Percentiles rank a stretch among this genome's conserved stretches.
Conservation (phyloP, 768 basidiomycete genomes). For the Pleurotus tuber-regium region DNA sequence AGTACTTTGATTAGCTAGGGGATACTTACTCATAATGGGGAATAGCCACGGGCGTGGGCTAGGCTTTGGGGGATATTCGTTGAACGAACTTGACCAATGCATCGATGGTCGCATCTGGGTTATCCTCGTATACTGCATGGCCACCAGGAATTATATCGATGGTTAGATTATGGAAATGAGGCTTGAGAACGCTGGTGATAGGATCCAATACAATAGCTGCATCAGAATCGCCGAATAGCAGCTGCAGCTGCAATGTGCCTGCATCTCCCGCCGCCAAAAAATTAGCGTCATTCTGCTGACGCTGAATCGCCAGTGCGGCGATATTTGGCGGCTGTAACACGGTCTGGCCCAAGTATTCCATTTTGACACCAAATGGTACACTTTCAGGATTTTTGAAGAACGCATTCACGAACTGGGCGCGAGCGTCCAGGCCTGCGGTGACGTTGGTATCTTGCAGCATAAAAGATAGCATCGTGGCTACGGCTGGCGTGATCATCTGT, state of each 20-base stretch:
- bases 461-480: slow-evolving; percentile 12
- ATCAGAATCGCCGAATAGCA: neutral
- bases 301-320: slow-evolving; percentile 18
- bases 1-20: no score
- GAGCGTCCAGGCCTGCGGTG: slow-evolving; percentile 16
- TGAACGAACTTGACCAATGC: slow-evolving; percentile 2
- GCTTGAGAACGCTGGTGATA: neutral
- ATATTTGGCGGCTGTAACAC: slow-evolving; percentile 18
- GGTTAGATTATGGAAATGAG: slow-evolving; percentile 2
- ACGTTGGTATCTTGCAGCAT: slow-evolving; percentile 22
- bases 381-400: slow-evolving; percentile 24
- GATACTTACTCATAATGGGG: no score
- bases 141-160: neutral
- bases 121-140: slow-evolving; percentile 7
- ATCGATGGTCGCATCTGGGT: slow-evolving; percentile 3
- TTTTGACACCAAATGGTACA: slow-evolving; percentile 24
- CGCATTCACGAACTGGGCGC: slow-evolving; percentile 23
- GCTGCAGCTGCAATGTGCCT: neutral
- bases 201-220: neutral
- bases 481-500: slow-evolving; percentile 12
- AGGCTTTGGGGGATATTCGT: no score
- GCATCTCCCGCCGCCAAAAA: slow-evolving; percentile 16
- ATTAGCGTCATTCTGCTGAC: slow-evolving; percentile 23
- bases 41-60: no score
- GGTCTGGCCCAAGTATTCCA: slow-evolving; percentile 22